Conservation (phyloP, 805 yeast species). For the Kazachstania psychrophila region DNA sequence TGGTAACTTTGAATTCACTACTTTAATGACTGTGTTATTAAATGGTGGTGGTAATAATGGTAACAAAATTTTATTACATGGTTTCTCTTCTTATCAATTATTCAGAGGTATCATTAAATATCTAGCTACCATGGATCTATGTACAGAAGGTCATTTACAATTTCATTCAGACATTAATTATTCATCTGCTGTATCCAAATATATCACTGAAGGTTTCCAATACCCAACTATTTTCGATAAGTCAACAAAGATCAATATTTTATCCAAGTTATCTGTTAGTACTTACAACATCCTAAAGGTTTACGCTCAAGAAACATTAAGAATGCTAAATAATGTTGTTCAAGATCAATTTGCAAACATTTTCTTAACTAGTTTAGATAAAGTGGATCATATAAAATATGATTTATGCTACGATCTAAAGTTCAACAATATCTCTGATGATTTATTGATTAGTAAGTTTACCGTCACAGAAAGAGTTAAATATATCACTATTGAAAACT, state of each 20-base stretch:
- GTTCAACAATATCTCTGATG: constrained; percentile 30
- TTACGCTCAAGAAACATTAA: constrained; percentile 61
- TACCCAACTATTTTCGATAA: constrained; percentile 73
- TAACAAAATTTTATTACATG: constrained; percentile 68
- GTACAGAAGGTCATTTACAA: constrained; percentile 52
- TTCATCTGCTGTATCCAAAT: constrained; percentile 29
- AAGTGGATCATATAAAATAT: constrained; percentile 46
- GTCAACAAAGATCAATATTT: constrained; percentile 62
- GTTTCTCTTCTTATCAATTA: constrained; percentile 86
- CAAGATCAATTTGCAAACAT: constrained; percentile 75
- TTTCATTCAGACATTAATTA: constrained; percentile 40
- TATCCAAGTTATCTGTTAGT: constrained; percentile 70
- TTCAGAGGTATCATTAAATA: constrained; percentile 83
- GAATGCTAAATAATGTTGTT: constrained; percentile 64
- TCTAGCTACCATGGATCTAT: constrained; percentile 70
- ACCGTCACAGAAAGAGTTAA: constrained; percentile 66
- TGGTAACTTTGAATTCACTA: constrained; percentile 84
- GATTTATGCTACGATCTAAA: constrained; percentile 49
- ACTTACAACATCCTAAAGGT: constrained; percentile 54
- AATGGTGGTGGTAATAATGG: constrained; percentile 77
- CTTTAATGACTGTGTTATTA: constrained; percentile 69
- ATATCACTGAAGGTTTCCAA: constrained; percentile 49
- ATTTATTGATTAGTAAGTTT: constrained; percentile 37
- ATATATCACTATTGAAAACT: constrained; percentile 61
- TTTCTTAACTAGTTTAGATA: constrained; percentile 52